Base-by-base conservation (phyloP, 345 rosid species). In the Linum lewisii region DNA sequence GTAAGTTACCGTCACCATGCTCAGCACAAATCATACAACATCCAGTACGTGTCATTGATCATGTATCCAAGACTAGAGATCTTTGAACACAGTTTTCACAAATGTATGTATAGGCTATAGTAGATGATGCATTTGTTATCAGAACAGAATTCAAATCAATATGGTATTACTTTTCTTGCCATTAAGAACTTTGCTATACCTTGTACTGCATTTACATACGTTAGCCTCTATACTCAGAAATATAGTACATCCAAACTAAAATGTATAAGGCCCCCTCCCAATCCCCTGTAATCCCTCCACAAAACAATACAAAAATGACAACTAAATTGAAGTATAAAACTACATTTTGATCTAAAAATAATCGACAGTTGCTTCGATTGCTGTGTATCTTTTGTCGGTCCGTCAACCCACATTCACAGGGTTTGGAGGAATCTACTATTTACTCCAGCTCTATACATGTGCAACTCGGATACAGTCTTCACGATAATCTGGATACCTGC, bases 361-460 rank as follows among this genome's bases (percentile, higher is more conserved):
- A 42, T 16, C 13, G 47, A 16, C 2, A 42, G 1, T 4, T 42
- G 18, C 47, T 38, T 11, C 4, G n/a, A n/a, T n/a, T n/a, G 47
- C 47, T 42, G 18, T 8, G 47, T 42, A 42, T 42, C 18, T 11
- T 42, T 16, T 42, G 9, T 42, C 16, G 18, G 2, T 42, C 47
- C 15, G 3, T 16, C 47, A 11, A 42, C 47, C 47, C 1, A 42
- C 14, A 3, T 24, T 66, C 64, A 74, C 57, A 64, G 51, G 50
- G 62, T 25, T 65, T 77, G 82, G 62, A 88, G 72, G 74, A 82
- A 81, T 74, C 81, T 71, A 70, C 78, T 78, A 69, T 81, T 90
- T 55, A 84, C 85, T 55, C 97, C 99, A 11, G 95, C 95, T 69
- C 99, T 84, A 63, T 85, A 90, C 73, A 90, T 36, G 67, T 72